These are phyloP conservation scores for Pigoraptor vietnamica DNA, from an alignment of 78 protist species.

Conservation along the genomic window DNA sequence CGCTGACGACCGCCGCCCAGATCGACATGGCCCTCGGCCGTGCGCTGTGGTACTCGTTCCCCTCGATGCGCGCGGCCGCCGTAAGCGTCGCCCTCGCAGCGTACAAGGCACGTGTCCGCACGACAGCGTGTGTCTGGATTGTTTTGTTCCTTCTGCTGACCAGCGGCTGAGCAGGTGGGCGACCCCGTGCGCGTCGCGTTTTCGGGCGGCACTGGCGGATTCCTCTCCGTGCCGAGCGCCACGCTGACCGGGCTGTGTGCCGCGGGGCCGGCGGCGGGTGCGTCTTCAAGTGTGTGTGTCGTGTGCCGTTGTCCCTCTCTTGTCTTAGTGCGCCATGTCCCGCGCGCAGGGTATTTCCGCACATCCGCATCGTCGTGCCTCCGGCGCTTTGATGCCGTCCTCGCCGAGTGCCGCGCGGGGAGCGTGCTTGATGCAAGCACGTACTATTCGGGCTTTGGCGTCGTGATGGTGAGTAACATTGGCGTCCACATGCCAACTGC, in stretches of 20 bases:
- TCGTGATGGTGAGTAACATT: background rate
- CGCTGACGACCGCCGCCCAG: background rate
- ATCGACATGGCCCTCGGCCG: background rate
- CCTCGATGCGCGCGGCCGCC: background rate
- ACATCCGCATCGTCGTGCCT: background rate
- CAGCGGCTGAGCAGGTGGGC: too few relatives aligned
- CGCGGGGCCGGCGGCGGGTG: background rate
- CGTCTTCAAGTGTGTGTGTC: background rate
- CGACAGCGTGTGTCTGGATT: background rate
- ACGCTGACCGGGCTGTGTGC: background rate
- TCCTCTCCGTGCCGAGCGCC: background rate
- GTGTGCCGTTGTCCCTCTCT: background rate
- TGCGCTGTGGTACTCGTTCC: background rate
- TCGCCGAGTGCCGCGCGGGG: background rate
- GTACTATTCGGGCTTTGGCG: background rate
- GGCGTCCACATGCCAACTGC: background rate
- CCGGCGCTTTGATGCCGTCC: background rate
- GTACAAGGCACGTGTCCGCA: background rate
- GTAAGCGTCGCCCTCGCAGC: background rate
- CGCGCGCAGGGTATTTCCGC: background rate
- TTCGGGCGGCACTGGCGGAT: background rate
- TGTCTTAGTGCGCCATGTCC: background rate
- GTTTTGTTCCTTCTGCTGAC: too few relatives aligned
- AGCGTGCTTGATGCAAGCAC: background rate
- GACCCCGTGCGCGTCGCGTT: background rate